Evolutionary conservation across 768 basidiomycete genomes (phyloP).

Genomic region (Boletus sensibilis): DNA sequence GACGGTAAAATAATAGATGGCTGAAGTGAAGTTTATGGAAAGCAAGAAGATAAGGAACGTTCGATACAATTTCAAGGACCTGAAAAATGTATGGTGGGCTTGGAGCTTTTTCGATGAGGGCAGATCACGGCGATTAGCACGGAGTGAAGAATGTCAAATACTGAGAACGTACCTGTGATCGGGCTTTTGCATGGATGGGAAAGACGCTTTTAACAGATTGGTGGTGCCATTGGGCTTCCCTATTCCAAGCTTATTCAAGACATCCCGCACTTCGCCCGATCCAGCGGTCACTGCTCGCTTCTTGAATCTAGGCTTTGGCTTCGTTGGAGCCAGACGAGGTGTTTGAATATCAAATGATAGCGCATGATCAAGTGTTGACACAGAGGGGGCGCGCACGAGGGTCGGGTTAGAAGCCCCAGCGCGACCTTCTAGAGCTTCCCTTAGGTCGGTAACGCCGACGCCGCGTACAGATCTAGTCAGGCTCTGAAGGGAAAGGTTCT

Average conservation of each 20-base stretch:
- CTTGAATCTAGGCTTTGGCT: slow-evolving; percentile 57
- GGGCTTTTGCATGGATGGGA: slow-evolving; percentile 52
- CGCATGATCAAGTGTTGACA: slow-evolving; percentile 74
- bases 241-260: slow-evolving; percentile 80
- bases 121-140: slow-evolving; percentile 6
- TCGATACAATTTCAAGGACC: slow-evolving; percentile 12
- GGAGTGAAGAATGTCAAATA: not conserved
- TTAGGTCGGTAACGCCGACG: slow-evolving; percentile 83
- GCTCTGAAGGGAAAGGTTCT: slow-evolving; percentile 86
- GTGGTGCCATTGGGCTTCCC: slow-evolving; percentile 63
- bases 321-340: slow-evolving; percentile 45
- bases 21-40: not conserved
- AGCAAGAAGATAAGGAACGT: slow-evolving; percentile 11
- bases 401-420: slow-evolving; percentile 79
- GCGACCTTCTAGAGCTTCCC: slow-evolving; percentile 86
- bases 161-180: slow-evolving; percentile 38
- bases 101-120: slow-evolving; percentile 13
- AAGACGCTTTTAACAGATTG: slow-evolving; percentile 68
- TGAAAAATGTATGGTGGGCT: slow-evolving; percentile 11
- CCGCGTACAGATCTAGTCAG: slow-evolving; percentile 74
- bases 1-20: slow-evolving; percentile 13
- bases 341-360: slow-evolving; percentile 46
- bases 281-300: slow-evolving; percentile 49
- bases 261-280: slow-evolving; percentile 74
- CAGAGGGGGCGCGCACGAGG: slow-evolving; percentile 63